These are phyloP conservation scores for Salix suchowensis DNA, from an alignment of 345 rosid species.

Conservation along the genomic window DNA sequence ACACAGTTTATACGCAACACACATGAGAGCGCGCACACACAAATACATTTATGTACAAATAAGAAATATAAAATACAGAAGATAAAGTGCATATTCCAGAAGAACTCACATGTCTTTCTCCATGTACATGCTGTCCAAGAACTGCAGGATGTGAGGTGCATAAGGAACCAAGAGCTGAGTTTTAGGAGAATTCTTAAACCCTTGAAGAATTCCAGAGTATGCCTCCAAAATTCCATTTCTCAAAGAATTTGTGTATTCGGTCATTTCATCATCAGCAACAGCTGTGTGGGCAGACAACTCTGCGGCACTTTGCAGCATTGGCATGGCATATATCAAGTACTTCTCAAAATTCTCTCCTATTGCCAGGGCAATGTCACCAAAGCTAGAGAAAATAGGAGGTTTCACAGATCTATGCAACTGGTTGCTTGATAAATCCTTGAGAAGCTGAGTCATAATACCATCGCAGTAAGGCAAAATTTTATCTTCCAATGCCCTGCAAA, in stretches of 20 bases:
- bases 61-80: background rate
- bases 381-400: conserved; percentile 72
- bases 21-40: no score
- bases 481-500: conserved; percentile 64
- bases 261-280: conserved; percentile 68
- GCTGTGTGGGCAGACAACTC: conserved; percentile 60
- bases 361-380: conserved; percentile 74
- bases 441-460: conserved; percentile 76
- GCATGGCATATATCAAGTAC: conserved; percentile 65
- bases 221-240: conserved; percentile 75
- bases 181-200: conserved; percentile 68
- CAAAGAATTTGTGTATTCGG: conserved; percentile 62
- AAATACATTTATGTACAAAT: no score
- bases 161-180: conserved; percentile 63
- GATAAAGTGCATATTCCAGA: background rate
- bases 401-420: conserved; percentile 73
- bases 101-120: conserved; percentile 70
- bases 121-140: conserved; percentile 71
- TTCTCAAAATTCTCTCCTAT: conserved; percentile 71
- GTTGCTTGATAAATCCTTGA: conserved; percentile 71
- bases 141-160: conserved; percentile 68
- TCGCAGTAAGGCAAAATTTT: conserved; percentile 63
- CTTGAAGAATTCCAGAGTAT: conserved; percentile 74
- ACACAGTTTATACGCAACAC: background rate
- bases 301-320: conserved; percentile 73